phyloP scores from a whole-genome alignment of 768 basidiomycete species.

The Pulveroboletus ravenelii region DNA sequence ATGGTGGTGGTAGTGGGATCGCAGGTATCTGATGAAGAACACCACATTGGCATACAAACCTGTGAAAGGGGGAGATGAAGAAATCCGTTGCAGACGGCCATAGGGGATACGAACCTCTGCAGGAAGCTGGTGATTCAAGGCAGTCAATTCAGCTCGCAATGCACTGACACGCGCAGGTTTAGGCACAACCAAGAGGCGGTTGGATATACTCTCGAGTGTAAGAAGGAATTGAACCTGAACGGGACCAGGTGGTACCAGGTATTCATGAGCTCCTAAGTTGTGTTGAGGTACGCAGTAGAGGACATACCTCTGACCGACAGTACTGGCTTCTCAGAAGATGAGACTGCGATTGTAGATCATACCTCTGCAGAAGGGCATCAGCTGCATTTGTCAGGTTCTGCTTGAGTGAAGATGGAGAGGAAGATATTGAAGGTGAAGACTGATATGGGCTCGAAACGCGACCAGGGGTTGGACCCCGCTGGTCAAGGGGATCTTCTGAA shows the following conservation, averaged over 20 bases:
- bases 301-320: conserved; percentile 76
- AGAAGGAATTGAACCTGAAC: conserved; percentile 79
- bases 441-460: conserved; percentile 48
- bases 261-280: not conserved
- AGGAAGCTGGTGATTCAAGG: conserved; percentile 91
- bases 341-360: conserved; percentile 61
- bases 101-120: conserved; percentile 64
- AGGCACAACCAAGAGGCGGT: conserved; percentile 86
- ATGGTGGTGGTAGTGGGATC: conserved; percentile 24
- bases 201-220: conserved; percentile 87
- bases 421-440: conserved; percentile 67
- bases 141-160: conserved; percentile 92
- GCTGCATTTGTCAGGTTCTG: conserved; percentile 41
- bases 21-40: conserved; percentile 61
- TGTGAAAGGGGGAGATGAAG: conserved; percentile 26
- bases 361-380: conserved; percentile 61
- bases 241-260: not conserved
- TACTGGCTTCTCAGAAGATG: conserved; percentile 82
- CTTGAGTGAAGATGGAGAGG: conserved; percentile 41
- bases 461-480: conserved; percentile 45
- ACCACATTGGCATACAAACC: conserved; percentile 91
- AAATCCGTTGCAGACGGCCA: not conserved
- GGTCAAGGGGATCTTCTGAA: conserved; percentile 73
- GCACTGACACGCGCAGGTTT: conserved; percentile 93
- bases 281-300: not conserved